Base-by-base conservation (phyloP, 208 protist species). In the Angomonas ambiguus region DNA sequence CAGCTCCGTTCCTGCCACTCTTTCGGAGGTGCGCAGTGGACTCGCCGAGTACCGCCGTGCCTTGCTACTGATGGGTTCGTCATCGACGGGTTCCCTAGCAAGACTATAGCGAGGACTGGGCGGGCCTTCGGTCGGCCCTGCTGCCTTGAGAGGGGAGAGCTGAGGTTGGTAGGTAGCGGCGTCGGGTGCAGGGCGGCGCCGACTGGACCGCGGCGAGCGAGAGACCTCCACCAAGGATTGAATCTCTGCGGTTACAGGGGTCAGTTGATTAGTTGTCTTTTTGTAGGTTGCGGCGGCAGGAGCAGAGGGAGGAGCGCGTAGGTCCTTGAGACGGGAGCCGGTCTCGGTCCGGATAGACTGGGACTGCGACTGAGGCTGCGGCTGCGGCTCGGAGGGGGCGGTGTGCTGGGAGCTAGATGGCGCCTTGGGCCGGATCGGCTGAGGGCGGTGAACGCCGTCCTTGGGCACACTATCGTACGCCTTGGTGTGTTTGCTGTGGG, bases 1-100 rank as follows among this genome's bases (percentile, higher is more conserved):
- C 67, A 94, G 70, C 72, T 94, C 88, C 1, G 82, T 86, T 13
- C 88, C 88, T 20, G 80, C 85, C n/a, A 94, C 41, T 31, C 62
- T 41, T 0, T 38, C 30, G 6, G 25, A 42, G 2, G n/a, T 24
- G 45, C 71, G 71, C 22, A 31, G 51, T 4, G 66, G 66, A 41
- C 55, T 63, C 13, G 51, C 32, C 5, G 71, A 66, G 64, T 69
- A 66, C 57, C 64, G 64, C 34, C 55, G 62, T 32, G 69, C 64
- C 16, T 57, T 51, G 58, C 66, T 34, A 13, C 34, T 27, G 38
- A 76, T 22, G 4, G 55, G 35, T 56, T 64, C 65, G 38, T 45
- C 20, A 28, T 71, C 32, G 5, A 1, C 11, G 22, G 71, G 62
- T 2, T 64, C 60, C 63, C 64, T 69, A 13, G 11, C 28, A 2